A percentile compares a stretch with the other conserved stretches of the same genome.
These are phyloP conservation scores for Encephalitozoon intestinalis DNA, from an alignment of 371 early-diverging fungal genomes.

Conservation along the genomic window DNA sequence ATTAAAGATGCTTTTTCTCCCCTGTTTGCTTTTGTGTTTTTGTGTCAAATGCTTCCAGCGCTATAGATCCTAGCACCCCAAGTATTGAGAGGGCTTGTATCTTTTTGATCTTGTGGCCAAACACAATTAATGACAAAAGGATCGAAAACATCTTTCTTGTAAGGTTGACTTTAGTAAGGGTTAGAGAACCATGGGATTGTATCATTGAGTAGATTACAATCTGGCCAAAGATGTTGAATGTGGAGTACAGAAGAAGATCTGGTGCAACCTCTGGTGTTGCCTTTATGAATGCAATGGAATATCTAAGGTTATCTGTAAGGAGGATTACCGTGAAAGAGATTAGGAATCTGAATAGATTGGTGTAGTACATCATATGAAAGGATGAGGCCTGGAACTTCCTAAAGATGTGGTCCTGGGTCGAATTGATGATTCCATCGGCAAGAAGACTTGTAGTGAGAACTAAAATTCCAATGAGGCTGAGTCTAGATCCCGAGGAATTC, in stretches of 20 bases:
- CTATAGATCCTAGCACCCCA: slow-evolving; percentile 8
- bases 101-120: slow-evolving; percentile 16
- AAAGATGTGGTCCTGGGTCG: slow-evolving; percentile 87
- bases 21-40: neutral
- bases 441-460: slow-evolving; percentile 73
- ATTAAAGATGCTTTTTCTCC: neutral
- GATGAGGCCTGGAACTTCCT: slow-evolving; percentile 67
- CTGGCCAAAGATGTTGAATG: slow-evolving; percentile 87
- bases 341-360: slow-evolving; percentile 74
- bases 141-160: slow-evolving; percentile 89
- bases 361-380: slow-evolving; percentile 87
- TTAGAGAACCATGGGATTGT: slow-evolving; percentile 76
- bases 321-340: slow-evolving; percentile 64
- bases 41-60: neutral
- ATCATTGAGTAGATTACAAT: slow-evolving; percentile 87
- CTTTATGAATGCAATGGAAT: slow-evolving; percentile 69
- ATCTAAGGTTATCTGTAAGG: slow-evolving; percentile 64
- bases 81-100: slow-evolving; percentile 9
- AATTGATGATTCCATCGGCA: slow-evolving; percentile 85
- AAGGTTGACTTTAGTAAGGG: slow-evolving; percentile 79
- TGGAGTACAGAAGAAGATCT: slow-evolving; percentile 74
- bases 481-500: slow-evolving; percentile 60
- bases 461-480: slow-evolving; percentile 68
- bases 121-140: slow-evolving; percentile 69
- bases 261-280: slow-evolving; percentile 68